Evolutionary conservation across 176 grass and related monocot genomes (phyloP).

Genomic region (Rhynchospora tenuis): DNA sequence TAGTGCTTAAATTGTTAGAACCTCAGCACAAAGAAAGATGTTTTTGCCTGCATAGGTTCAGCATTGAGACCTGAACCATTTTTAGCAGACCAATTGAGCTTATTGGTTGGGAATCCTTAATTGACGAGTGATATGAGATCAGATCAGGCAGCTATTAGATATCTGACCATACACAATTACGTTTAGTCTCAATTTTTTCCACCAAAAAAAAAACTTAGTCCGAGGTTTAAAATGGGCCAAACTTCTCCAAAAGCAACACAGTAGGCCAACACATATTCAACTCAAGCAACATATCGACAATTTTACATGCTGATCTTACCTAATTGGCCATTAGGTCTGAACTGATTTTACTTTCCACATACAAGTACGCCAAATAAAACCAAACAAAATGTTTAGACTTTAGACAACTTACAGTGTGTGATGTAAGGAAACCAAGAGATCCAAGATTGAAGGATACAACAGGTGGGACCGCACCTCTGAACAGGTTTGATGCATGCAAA

Average conservation of each 20-base stretch:
- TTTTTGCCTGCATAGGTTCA: neutral
- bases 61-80: neutral
- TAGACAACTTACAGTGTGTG: conserved; percentile 65
- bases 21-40: neutral
- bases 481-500: conserved; percentile 94
- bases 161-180: neutral
- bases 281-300: neutral
- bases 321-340: neutral
- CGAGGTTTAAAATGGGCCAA: neutral
- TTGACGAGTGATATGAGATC: neutral
- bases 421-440: conserved; percentile 97
- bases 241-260: neutral
- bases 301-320: neutral
- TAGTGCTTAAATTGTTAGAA: conserved; percentile 23
- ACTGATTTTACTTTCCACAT: neutral
- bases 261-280: neutral
- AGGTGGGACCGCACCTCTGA: conserved; percentile 88
- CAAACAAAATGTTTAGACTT: neutral
- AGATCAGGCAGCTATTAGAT: neutral
- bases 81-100: neutral
- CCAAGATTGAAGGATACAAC: conserved; percentile 97
- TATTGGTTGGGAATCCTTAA: neutral
- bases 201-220: neutral
- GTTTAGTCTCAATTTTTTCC: neutral
- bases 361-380: neutral